Evolutionary conservation across 2,329 filamentous ascomycete genomes (phyloP).

Genomic region (Diaporthe citriasiana): DNA sequence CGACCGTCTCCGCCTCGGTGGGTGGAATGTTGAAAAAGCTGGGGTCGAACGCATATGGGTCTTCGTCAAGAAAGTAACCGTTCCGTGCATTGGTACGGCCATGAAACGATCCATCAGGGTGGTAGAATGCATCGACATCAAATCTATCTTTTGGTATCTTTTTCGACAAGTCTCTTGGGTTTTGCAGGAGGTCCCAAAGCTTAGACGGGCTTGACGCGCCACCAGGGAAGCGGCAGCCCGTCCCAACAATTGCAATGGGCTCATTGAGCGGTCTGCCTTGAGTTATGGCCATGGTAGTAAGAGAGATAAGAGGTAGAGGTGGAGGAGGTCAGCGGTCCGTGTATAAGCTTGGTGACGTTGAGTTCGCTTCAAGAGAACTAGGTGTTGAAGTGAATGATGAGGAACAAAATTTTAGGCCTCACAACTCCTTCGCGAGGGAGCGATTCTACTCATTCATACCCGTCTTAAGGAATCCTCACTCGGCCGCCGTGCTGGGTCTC

Average conservation of each 20-base stretch:
- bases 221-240: constrained; percentile 56
- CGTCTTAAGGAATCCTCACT: too few species aligned
- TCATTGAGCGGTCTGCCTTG: too few species aligned
- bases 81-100: constrained; percentile 48
- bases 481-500: too few species aligned
- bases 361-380: too few species aligned
- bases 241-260: constrained; percentile 59
- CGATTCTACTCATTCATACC: too few species aligned
- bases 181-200: constrained; percentile 53
- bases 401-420: too few species aligned
- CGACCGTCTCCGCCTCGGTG: constrained; percentile 44
- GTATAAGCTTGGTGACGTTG: too few species aligned
- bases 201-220: constrained; percentile 51
- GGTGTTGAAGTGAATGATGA: too few species aligned
- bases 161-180: constrained; percentile 43
- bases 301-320: too few species aligned
- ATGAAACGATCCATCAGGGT: constrained; percentile 47
- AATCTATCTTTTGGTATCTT: constrained; percentile 47
- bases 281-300: too few species aligned
- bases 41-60: constrained; percentile 38
- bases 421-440: too few species aligned
- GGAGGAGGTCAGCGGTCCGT: too few species aligned
- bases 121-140: constrained; percentile 46
- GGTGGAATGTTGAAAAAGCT: constrained; percentile 48
- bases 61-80: constrained; percentile 41